A percentile compares a stretch with the other conserved stretches of the same genome.
These are phyloP conservation scores for Torulaspora quercuum DNA, from an alignment of 805 yeast genomes.

Conservation along the genomic window DNA sequence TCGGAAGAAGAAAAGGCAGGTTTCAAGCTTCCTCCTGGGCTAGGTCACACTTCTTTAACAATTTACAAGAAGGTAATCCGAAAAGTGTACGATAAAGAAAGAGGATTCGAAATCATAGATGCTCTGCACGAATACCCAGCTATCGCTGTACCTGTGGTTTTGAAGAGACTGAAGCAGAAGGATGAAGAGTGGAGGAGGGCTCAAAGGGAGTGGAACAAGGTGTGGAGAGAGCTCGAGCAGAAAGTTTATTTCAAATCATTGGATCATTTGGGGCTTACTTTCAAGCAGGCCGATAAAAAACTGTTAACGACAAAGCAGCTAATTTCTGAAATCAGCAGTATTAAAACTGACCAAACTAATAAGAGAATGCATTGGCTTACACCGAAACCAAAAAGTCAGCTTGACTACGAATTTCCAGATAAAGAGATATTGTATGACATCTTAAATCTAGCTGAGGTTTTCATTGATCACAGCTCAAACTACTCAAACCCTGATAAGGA, in stretches of 20 bases:
- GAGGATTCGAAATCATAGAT: slow-evolving; percentile 94
- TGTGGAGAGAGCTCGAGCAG: slow-evolving; percentile 98
- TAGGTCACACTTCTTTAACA: slow-evolving; percentile 87
- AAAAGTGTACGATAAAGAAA: slow-evolving; percentile 88
- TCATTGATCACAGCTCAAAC: slow-evolving; percentile 62
- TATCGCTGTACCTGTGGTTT: slow-evolving; percentile 88
- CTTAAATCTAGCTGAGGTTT: slow-evolving; percentile 60
- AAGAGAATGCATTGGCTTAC: slow-evolving; percentile 82
- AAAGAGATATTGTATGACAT: slow-evolving; percentile 70
- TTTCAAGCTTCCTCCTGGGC: slow-evolving; percentile 86
- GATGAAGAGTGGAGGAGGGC: slow-evolving; percentile 99
- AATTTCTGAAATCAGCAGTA: slow-evolving; percentile 86
- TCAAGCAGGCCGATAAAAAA: slow-evolving; percentile 95
- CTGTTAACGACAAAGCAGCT: slow-evolving; percentile 83
- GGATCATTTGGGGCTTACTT: slow-evolving; percentile 93
- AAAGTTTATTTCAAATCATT: slow-evolving; percentile 89
- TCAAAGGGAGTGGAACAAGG: slow-evolving; percentile 97
- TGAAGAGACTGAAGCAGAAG: slow-evolving; percentile 90
- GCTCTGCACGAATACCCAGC: slow-evolving; percentile 95
- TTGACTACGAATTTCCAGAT: slow-evolving; percentile 63
- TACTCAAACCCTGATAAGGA: slow-evolving; percentile 82
- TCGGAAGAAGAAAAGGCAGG: slow-evolving; percentile 79
- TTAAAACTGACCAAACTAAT: slow-evolving; percentile 85
- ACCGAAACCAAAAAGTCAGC: slow-evolving; percentile 77
- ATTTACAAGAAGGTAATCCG: slow-evolving; percentile 91